Base-by-base conservation (phyloP, 805 yeast genomes). In the Tanozyma kutaoensis region DNA sequence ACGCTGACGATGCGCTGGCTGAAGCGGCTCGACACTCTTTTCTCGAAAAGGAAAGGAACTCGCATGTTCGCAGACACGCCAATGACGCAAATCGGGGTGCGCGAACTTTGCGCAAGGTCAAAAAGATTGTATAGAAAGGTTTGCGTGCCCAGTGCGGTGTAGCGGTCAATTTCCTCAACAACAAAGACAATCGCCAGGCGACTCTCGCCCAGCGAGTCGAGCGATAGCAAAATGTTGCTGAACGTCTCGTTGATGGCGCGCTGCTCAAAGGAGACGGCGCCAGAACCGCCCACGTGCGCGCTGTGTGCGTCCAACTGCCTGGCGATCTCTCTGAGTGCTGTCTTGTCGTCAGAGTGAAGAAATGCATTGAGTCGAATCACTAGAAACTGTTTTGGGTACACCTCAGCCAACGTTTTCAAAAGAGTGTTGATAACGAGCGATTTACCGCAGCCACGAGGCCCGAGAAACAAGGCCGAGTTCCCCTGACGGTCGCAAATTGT, bases 31-130 rank as follows among this genome's bases (percentile, higher is more conserved):
- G 84, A 67, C 1, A 91, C 97, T 41, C 99, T 65, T 44, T 88
- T 91, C 44, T 91, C 99, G 24, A 91, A 56, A 39, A 72, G 61
- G 39, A 88, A 96, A n/a, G n/a, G n/a, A n/a, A n/a, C n/a, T n/a
- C n/a, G n/a, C 17, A 15, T 15, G 7, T 15, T 7, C 7, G 7
- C 7, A 5, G 17, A 5, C 7, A 7, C 7, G 2, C 97, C 96
- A 25, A 91, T 49, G 5, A 88, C 80, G 27, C 91, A 69, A 4
- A 86, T 72, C 1, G 95, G 93, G 2, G 69, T 62, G 2, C 69
- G 61, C 12, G 72, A 63, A 30, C 55, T 65, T 43, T 84, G 94
- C 2, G 94, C 74, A 40, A 86, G 60, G 41, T 91, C 97, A 45
- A 91, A 80, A 24, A 91, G 53, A 40, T 86, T 88, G 47, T 91